Conservation (phyloP, 495 filamentous ascomycete species). For the Penicillium cosmopolitanum region DNA sequence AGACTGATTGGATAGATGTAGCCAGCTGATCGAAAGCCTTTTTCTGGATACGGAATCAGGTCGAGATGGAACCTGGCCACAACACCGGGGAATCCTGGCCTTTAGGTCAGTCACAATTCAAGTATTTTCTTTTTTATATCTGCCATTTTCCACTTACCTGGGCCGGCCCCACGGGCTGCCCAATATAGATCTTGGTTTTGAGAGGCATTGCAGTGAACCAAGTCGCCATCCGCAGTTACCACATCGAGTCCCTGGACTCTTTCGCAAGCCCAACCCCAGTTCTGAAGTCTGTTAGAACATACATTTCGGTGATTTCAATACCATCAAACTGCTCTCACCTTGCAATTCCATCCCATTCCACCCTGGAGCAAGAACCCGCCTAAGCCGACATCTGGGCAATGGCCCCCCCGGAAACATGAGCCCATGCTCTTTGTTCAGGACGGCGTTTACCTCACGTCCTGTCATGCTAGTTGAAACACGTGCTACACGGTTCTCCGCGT, state of each 20-base stretch:
- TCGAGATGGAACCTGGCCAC: constrained; percentile 51
- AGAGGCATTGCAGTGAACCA: constrained; percentile 37
- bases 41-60: constrained; percentile 28
- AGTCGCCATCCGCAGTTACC: constrained; percentile 47
- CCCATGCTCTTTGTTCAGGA: constrained; percentile 32
- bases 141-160: constrained; percentile 22
- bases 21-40: constrained; percentile 41
- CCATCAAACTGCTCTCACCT: constrained; percentile 24
- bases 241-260: constrained; percentile 50
- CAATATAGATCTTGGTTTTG: constrained; percentile 54
- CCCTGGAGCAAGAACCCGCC: constrained; percentile 60
- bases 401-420: constrained; percentile 54
- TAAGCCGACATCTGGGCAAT: constrained; percentile 60
- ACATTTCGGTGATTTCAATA: background rate
- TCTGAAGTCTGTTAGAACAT: constrained; percentile 24
- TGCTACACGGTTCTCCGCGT: constrained; percentile 35
- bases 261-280: constrained; percentile 61
- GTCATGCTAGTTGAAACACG: constrained; percentile 49
- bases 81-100: constrained; percentile 50
- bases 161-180: constrained; percentile 55
- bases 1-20: constrained; percentile 48
- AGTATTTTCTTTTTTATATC: background rate
- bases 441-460: constrained; percentile 44
- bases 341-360: constrained; percentile 61
- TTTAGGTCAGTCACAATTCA: background rate